Conservation (phyloP, 768 basidiomycete genomes). For the Strobilomyces dryophilus region DNA sequence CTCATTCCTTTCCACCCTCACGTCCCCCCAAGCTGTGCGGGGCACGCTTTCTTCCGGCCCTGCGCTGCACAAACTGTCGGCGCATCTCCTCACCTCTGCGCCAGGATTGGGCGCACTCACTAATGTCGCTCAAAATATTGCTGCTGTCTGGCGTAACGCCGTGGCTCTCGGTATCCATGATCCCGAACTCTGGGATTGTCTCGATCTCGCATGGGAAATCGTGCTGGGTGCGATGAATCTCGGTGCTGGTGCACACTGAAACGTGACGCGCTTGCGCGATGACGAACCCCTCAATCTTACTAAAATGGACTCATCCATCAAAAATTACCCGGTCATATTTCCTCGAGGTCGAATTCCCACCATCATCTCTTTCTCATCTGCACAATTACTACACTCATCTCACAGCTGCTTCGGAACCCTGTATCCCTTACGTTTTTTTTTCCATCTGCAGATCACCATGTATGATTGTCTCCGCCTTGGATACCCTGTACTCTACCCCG, state of each 20-base stretch:
- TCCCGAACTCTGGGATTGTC: slow-evolving; percentile 57
- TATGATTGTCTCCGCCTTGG: slow-evolving; percentile 16
- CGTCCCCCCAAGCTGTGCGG: slow-evolving; percentile 32
- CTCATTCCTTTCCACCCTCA: slow-evolving; percentile 27
- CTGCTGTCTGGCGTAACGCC: slow-evolving; percentile 70
- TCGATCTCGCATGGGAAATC: slow-evolving; percentile 67
- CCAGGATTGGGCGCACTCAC: slow-evolving; percentile 44
- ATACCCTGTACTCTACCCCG: slow-evolving; percentile 30
- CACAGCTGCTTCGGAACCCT: slow-evolving; percentile 20
- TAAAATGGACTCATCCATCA: slow-evolving; percentile 18
- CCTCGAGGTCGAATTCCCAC: slow-evolving; percentile 19
- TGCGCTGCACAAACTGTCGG: slow-evolving; percentile 52
- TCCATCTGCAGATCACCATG: slow-evolving; percentile 11
- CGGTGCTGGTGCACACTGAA: slow-evolving; percentile 38
- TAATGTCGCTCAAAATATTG: slow-evolving; percentile 43
- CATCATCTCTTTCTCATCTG: slow-evolving; percentile 21
- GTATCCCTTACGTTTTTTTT: slow-evolving; percentile 25
- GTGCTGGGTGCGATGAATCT: slow-evolving; percentile 57
- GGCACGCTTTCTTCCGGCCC: slow-evolving; percentile 44
- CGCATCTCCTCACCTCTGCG: slow-evolving; percentile 47
- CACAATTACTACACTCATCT: slow-evolving; percentile 17
- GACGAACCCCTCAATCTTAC: slow-evolving; percentile 11
- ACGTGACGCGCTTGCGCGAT: slow-evolving; percentile 19
- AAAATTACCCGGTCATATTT: slow-evolving; percentile 3
- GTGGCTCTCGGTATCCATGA: slow-evolving; percentile 68